A percentile compares a stretch with the other conserved stretches of the same genome.
Evolutionary conservation across 768 basidiomycete genomes (phyloP).

Genomic region (Russula vinacea): DNA sequence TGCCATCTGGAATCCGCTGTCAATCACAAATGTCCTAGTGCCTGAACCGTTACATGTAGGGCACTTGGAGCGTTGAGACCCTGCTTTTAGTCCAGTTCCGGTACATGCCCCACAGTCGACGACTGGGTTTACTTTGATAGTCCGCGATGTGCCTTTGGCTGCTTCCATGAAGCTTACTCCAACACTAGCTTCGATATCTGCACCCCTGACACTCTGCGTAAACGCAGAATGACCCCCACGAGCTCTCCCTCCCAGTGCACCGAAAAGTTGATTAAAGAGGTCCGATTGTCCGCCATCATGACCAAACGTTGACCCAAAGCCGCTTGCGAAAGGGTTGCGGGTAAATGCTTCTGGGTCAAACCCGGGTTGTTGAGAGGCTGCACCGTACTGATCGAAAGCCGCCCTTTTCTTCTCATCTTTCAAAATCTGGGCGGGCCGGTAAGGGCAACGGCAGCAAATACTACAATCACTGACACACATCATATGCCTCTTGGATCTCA

Average conservation of each 20-base stretch:
- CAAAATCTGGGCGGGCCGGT: slow-evolving; percentile 55
- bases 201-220: slow-evolving; percentile 53
- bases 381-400: slow-evolving; percentile 87
- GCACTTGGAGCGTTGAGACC: slow-evolving; percentile 80
- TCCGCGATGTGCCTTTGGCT: slow-evolving; percentile 82
- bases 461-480: slow-evolving; percentile 52
- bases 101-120: slow-evolving; percentile 81
- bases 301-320: slow-evolving; percentile 59
- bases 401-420: slow-evolving; percentile 94
- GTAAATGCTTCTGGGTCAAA: slow-evolving; percentile 88
- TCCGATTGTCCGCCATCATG: slow-evolving; percentile 50
- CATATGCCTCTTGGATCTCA: slow-evolving; percentile 96
- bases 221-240: slow-evolving; percentile 45
- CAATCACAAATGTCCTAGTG: slow-evolving; percentile 82
- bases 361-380: slow-evolving; percentile 88
- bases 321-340: slow-evolving; percentile 27
- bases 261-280: slow-evolving; percentile 85
- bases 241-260: slow-evolving; percentile 52
- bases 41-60: slow-evolving; percentile 81
- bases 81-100: slow-evolving; percentile 82
- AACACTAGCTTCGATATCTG: slow-evolving; percentile 76
- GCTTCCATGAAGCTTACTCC: slow-evolving; percentile 87
- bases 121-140: slow-evolving; percentile 74
- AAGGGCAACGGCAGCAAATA: slow-evolving; percentile 8
- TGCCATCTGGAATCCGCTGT: slow-evolving; percentile 95